A percentile compares a stretch with the other conserved stretches of the same genome.
phyloP scores from a whole-genome alignment of 2,329 filamentous ascomycete species.

The Ophiocordyceps camponoti-saundersi region DNA sequence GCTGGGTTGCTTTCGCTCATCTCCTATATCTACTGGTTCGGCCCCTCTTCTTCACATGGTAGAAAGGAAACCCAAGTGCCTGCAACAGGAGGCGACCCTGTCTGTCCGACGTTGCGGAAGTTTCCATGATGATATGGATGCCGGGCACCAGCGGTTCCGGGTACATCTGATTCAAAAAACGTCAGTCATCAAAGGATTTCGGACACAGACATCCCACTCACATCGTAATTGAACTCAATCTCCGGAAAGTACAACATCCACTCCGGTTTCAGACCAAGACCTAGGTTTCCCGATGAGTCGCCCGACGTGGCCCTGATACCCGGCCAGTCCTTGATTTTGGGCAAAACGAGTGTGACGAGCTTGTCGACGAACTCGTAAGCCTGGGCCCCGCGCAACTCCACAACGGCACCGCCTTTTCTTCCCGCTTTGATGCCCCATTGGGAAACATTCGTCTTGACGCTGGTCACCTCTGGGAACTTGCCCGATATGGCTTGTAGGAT shows the following conservation, averaged over 20 bases:
- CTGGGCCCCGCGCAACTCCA: constrained; percentile 58
- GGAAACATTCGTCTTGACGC: constrained; percentile 51
- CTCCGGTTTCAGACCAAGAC: constrained; percentile 61
- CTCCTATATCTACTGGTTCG: constrained; percentile 10
- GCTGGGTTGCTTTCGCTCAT: constrained; percentile 6
- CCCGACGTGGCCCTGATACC: constrained; percentile 51
- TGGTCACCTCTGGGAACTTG: constrained; percentile 52
- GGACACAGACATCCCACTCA: constrained; percentile 30
- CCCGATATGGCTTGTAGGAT: constrained; percentile 76
- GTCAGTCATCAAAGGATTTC: not conserved
- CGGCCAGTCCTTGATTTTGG: constrained; percentile 90
- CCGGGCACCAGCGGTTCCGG: constrained; percentile 63
- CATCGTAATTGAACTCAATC: constrained; percentile 87
- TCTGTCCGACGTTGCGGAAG: constrained; percentile 67
- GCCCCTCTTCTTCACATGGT: constrained; percentile 42
- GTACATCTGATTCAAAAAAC: constrained; percentile 28
- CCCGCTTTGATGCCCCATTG: constrained; percentile 61
- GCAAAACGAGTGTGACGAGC: constrained; percentile 75
- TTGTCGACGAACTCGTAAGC: constrained; percentile 88
- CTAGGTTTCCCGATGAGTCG: constrained; percentile 76
- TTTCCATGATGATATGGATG: constrained; percentile 69
- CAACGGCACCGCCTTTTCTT: constrained; percentile 59
- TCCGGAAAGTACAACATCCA: constrained; percentile 79
- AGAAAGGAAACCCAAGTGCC: constrained; percentile 45
- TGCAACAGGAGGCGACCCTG: constrained; percentile 59